Evolutionary conservation across 306 rosid species (phyloP).

Genomic region (Chamaecrista fasciculata): DNA sequence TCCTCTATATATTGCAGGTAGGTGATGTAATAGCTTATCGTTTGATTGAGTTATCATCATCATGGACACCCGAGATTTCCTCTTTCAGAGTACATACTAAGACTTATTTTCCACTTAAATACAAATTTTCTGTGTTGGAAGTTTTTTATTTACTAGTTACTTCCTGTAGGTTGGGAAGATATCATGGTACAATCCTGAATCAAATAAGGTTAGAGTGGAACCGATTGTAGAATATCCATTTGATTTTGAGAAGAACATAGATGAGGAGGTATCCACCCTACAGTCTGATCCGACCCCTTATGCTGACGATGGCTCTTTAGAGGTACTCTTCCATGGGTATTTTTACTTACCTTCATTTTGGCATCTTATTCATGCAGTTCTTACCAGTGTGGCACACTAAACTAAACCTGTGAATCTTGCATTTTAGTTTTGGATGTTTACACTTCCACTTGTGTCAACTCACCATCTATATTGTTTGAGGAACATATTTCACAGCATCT

Average conservation of each 20-base stretch:
- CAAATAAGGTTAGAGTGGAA: conserved; percentile 54
- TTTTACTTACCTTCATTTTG: not conserved
- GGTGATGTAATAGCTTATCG: conserved; percentile 83
- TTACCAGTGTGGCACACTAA: not conserved
- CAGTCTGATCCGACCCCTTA: conserved; percentile 56
- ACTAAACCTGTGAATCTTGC: not conserved
- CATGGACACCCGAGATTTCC: conserved; percentile 91
- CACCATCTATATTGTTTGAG: not conserved
- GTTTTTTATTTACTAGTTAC: conserved; percentile 3
- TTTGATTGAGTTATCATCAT: conserved; percentile 75
- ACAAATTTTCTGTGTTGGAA: conserved; percentile 12
- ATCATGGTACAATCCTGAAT: conserved; percentile 45
- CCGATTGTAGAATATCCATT: conserved; percentile 72
- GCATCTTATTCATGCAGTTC: not conserved
- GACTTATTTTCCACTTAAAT: conserved; percentile 26
- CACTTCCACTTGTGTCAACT: not conserved
- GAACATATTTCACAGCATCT: not conserved
- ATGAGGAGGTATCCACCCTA: conserved; percentile 42
- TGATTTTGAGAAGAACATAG: conserved; percentile 52
- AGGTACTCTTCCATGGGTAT: conserved; percentile 45
- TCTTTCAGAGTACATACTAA: conserved; percentile 67
- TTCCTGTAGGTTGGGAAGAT: conserved; percentile 74
- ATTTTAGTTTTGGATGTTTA: not conserved
- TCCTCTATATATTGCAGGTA: conserved; percentile 48
- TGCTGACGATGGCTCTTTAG: conserved; percentile 81